These are phyloP conservation scores for Lithohypha guttulata DNA, from an alignment of 2,329 filamentous ascomycete genomes.

Conservation along the genomic window DNA sequence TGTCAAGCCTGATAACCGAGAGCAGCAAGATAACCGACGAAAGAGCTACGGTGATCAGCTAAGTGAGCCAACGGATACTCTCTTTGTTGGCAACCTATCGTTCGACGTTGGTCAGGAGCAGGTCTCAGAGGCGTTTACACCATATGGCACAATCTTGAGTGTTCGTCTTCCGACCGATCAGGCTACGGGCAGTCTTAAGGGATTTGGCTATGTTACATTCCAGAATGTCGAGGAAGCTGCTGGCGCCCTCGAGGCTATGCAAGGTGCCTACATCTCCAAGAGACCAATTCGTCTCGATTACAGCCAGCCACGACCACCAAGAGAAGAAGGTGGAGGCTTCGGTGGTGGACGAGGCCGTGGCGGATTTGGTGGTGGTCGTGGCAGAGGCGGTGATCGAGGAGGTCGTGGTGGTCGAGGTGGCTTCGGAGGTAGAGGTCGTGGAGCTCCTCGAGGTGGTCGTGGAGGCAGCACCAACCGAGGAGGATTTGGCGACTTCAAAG, in stretches of 20 bases:
- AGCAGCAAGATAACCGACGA: slow-evolving; percentile 46
- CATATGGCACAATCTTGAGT: slow-evolving; percentile 60
- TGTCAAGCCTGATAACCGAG: slow-evolving; percentile 49
- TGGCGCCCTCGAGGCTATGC: slow-evolving; percentile 57
- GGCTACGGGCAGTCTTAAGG: slow-evolving; percentile 76
- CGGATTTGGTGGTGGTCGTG: slow-evolving; percentile 43
- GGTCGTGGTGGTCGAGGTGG: slow-evolving; percentile 38
- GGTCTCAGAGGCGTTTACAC: slow-evolving; percentile 62
- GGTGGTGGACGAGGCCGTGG: slow-evolving; percentile 41
- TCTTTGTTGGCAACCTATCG: slow-evolving; percentile 85
- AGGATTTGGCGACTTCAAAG: slow-evolving; percentile 57
- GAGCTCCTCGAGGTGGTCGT: slow-evolving; percentile 31
- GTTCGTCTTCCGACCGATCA: slow-evolving; percentile 81
- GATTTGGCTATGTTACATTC: slow-evolving; percentile 86
- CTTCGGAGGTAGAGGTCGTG: slow-evolving; percentile 25
- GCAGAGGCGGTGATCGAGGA: slow-evolving; percentile 34
- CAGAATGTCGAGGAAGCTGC: slow-evolving; percentile 71
- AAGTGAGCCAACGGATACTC: slow-evolving; percentile 71
- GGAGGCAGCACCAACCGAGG: slow-evolving; percentile 39
- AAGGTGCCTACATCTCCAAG: slow-evolving; percentile 60
- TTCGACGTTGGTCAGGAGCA: slow-evolving; percentile 71
- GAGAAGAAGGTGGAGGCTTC: slow-evolving; percentile 35
- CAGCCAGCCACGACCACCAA: slow-evolving; percentile 55
- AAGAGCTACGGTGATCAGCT: slow-evolving; percentile 61
- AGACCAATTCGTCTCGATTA: slow-evolving; percentile 76